Evolutionary conservation across 805 yeast genomes (phyloP).

Genomic region (Wickerhamomyces alni): DNA sequence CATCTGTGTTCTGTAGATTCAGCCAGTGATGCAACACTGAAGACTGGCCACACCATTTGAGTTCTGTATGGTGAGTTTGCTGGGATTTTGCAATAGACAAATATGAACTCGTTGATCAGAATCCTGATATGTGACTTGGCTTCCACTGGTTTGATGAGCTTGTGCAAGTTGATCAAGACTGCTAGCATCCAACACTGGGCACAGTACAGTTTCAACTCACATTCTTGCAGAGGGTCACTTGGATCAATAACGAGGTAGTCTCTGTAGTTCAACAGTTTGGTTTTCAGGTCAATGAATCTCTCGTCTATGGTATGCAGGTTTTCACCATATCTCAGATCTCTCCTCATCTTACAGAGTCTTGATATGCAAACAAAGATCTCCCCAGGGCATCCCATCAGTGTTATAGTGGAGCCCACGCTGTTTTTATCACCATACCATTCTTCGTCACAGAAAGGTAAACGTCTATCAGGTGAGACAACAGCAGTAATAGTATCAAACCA

Average conservation of each 20-base stretch:
- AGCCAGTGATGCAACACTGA: constrained; percentile 43
- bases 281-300: constrained; percentile 29
- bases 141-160: constrained; percentile 27
- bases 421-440: constrained; percentile 45
- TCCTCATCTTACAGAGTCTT: constrained; percentile 35
- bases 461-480: constrained; percentile 48
- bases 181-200: constrained; percentile 55
- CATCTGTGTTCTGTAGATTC: constrained; percentile 27
- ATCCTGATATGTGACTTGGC: constrained; percentile 24
- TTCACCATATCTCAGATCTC: constrained; percentile 18
- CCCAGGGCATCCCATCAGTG: constrained; percentile 57
- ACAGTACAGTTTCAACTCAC: constrained; percentile 37
- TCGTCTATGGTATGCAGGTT: constrained; percentile 9
- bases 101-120: constrained; percentile 39
- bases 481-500: constrained; percentile 59
- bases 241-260: constrained; percentile 34
- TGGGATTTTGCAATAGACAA: constrained; percentile 40
- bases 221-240: constrained; percentile 22
- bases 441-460: constrained; percentile 47
- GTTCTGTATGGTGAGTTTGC: constrained; percentile 42
- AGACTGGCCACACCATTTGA: constrained; percentile 62
- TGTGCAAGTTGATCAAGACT: constrained; percentile 26
- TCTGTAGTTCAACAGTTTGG: constrained; percentile 36
- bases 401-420: constrained; percentile 40
- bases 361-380: constrained; percentile 44